Percentiles rank a stretch among this genome's conserved stretches.
Conservation (phyloP, 2,329 filamentous ascomycete species). For the Colletotrichum lupini region DNA sequence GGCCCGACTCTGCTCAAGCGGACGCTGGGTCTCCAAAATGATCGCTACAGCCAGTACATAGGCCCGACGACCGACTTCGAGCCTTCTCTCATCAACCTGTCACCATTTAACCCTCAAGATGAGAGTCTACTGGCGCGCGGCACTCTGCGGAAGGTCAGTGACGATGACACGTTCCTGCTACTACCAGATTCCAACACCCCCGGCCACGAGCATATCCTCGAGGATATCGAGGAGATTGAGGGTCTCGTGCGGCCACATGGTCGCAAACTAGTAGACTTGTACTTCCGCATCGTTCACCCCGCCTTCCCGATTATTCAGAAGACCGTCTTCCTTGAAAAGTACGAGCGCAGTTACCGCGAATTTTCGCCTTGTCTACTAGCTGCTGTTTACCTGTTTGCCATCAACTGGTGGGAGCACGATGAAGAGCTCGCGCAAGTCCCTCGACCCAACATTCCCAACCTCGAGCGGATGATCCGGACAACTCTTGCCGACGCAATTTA, state of each 20-base stretch:
- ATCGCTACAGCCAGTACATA: slow-evolving; percentile 85
- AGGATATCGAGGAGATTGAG: slow-evolving; percentile 80
- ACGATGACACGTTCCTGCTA: slow-evolving; percentile 83
- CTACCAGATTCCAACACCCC: slow-evolving; percentile 79
- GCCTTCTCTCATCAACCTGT: slow-evolving; percentile 83
- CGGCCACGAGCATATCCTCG: slow-evolving; percentile 75
- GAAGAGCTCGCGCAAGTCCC: slow-evolving; percentile 71
- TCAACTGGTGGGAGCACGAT: slow-evolving; percentile 88
- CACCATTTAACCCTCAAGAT: slow-evolving; percentile 82
- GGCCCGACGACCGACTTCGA: slow-evolving; percentile 87
- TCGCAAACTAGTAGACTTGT: slow-evolving; percentile 80
- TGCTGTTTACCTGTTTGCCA: slow-evolving; percentile 84
- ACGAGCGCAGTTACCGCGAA: slow-evolving; percentile 76
- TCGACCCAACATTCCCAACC: slow-evolving; percentile 76
- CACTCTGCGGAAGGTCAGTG: slow-evolving; percentile 79
- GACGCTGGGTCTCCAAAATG: slow-evolving; percentile 79
- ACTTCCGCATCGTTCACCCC: slow-evolving; percentile 84
- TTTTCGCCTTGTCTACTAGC: slow-evolving; percentile 82
- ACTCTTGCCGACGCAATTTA: slow-evolving; percentile 82
- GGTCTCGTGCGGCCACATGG: slow-evolving; percentile 80
- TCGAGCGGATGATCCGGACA: slow-evolving; percentile 79
- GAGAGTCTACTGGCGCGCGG: slow-evolving; percentile 79
- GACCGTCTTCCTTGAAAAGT: slow-evolving; percentile 81
- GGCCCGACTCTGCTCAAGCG: slow-evolving; percentile 74
- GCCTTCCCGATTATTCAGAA: slow-evolving; percentile 87